Conservation (phyloP, 1,284 basidiomycete genomes). For the Bondarzewia mesenterica region DNA sequence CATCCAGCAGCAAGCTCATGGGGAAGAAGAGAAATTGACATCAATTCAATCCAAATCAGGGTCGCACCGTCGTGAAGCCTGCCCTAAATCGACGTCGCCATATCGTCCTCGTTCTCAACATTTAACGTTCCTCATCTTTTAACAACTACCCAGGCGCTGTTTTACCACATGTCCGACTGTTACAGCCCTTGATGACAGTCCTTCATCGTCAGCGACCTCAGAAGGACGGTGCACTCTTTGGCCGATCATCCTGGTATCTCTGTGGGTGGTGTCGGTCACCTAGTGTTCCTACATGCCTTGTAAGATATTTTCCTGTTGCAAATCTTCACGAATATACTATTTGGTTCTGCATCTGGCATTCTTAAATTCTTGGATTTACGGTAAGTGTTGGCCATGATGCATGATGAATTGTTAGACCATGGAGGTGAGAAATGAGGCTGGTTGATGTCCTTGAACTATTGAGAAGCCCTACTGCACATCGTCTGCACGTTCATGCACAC, state of each 20-base stretch:
- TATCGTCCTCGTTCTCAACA: slow-evolving; percentile 4
- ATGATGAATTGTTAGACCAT: too few relatives aligned
- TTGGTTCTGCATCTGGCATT: too few relatives aligned
- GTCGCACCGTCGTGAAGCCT: not conserved
- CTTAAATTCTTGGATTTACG: too few relatives aligned
- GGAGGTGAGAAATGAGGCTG: too few relatives aligned
- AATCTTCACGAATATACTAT: too few relatives aligned
- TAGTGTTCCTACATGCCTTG: slow-evolving; percentile 12
- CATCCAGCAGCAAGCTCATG: not conserved
- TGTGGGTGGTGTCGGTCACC: slow-evolving; percentile 15
- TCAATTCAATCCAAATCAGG: not conserved
- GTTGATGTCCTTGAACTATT: too few relatives aligned
- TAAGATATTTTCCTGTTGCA: too few relatives aligned
- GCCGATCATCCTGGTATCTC: slow-evolving; percentile 11
- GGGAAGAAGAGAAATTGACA: not conserved
- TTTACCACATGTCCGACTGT: slow-evolving; percentile 6
- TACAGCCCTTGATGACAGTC: not conserved
- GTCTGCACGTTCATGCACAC: too few relatives aligned
- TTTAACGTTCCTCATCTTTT: slow-evolving; percentile 6
- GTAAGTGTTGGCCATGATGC: too few relatives aligned
- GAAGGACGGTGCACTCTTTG: slow-evolving; percentile 7
- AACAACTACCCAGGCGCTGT: slow-evolving; percentile 8
- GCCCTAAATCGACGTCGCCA: slow-evolving; percentile 1
- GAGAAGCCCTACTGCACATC: too few relatives aligned
- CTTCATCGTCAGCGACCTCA: slow-evolving; percentile 7